Base-by-base conservation (phyloP, 768 basidiomycete genomes). In the Termitomyces sp. region DNA sequence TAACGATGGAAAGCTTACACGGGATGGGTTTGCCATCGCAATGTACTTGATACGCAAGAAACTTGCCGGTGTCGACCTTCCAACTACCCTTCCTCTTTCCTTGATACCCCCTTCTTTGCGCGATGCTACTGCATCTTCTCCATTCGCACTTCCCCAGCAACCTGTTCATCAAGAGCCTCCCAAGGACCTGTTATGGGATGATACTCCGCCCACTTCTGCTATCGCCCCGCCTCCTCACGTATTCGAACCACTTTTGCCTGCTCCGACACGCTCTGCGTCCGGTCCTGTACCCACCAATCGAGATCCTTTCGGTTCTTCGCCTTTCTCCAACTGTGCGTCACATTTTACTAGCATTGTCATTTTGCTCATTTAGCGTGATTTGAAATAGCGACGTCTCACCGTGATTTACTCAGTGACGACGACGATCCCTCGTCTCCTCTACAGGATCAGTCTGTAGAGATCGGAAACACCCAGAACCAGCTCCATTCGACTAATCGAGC, bases 1-100 rank as follows among this genome's bases (percentile, higher is more conserved):
- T 61, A 89, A 88, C 54, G 89, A 96, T 58, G 97, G 97, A 2
- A 82, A 80, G 56, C 78, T 99, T 50, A 94, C 87, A 3, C 82
- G 87, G 55, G 95, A 98, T 51, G 93, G 94, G 14, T 98, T 99
- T 71, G 96, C 97, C 8, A 88, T 98, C 48, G 97, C 95, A 4
- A 85, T 95, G 85, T 84, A 96, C 73, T 81, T 99, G 38, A 98
- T 99, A 66, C 91, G 92, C 72, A 82, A 82, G 67, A 93, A 88
- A 71, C 74, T 97, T 9, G 79, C 83, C 7, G 95, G 96, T 18
- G 85, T 84, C 61, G 87, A 90, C 2, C 73, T 97, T 48, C 93
- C 93, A 0, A 66, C 77, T 0, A 69, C 72, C n/a, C 76, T 99
- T 32, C 93, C 94, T 4, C 73, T 71, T 40, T 81, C 85, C 36